Base-by-base conservation (phyloP, 495 filamentous ascomycete species). In the Aspergillus baeticus region DNA sequence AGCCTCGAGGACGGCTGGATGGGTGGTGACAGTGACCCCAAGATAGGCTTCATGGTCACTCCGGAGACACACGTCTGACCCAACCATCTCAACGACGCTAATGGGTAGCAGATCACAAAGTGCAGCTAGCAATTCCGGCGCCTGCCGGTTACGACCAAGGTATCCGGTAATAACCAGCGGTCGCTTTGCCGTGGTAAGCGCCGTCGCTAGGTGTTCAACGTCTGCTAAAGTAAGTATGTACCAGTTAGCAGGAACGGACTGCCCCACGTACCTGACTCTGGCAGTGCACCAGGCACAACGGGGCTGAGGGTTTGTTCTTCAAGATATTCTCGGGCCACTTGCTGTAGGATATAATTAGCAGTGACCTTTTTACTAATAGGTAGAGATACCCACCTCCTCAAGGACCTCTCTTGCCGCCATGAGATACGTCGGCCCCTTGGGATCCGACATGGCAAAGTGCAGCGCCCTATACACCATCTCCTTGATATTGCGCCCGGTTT, bases 11-110 rank as follows among this genome's bases (percentile, higher is more conserved):
- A 96, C 88, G 4, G 76, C 72, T 11, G 89, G 84, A 35, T 96
- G 90, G 3, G 83, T 76, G 10, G 91, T 90, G 61, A 85, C 96
- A 57, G 84, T 77, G 58, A 95, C 64, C 2, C 93, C 90, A 18
- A 96, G 68, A 79, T 84, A 88, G 6, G 72, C 83, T 0, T 76
- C 73, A 56, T 96, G 92, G 46, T 92, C 79, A 2, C 85, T 87
- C 3, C 93, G 93, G 72, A 96, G 96, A 64, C 90, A 95, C 93
- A 98, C 93, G 67, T 98, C 93, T n/a, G n/a, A n/a, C n/a, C n/a
- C n/a, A n/a, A n/a, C n/a, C n/a, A n/a, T n/a, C n/a, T n/a, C n/a
- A n/a, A n/a, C n/a, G n/a, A n/a, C n/a, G n/a, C n/a, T n/a, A n/a
- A n/a, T n/a, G n/a, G n/a, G n/a, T n/a, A n/a, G n/a, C n/a, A n/a